phyloP scores from a whole-genome alignment of 2,329 filamentous ascomycete species.

The Thielaviopsis musarum region DNA sequence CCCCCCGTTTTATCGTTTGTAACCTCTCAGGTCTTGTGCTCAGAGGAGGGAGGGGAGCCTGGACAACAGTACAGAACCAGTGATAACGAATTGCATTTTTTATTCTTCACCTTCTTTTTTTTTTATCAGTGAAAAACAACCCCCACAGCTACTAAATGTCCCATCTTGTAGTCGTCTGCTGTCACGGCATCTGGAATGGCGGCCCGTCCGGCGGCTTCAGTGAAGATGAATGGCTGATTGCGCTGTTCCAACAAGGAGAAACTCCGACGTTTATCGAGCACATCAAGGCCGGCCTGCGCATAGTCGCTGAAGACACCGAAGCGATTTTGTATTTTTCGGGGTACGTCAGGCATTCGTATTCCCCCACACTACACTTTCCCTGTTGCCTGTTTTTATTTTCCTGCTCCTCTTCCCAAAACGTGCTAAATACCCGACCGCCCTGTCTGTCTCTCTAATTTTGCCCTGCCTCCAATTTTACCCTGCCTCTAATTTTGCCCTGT shows the following conservation, averaged over 20 bases:
- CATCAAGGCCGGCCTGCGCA: constrained; percentile 44
- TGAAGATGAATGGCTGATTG: constrained; percentile 54
- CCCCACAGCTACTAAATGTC: constrained; percentile 14
- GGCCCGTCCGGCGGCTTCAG: constrained; percentile 33
- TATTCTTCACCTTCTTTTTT: neutral
- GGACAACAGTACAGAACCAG: neutral
- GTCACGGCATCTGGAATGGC: constrained; percentile 62
- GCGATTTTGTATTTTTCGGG: constrained; percentile 57
- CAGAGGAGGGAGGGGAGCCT: neutral
- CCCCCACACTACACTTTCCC: neutral
- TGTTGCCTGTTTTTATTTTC: neutral
- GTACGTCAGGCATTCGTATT: constrained; percentile 22
- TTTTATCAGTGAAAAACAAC: neutral
- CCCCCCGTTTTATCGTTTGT: neutral
- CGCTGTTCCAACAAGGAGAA: constrained; percentile 61
- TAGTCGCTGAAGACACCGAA: constrained; percentile 27
- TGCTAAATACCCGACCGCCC: neutral
- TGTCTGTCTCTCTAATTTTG: neutral
- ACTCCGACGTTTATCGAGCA: constrained; percentile 67
- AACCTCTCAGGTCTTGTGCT: neutral
- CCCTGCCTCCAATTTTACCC: too few species aligned
- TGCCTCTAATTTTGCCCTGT: neutral
- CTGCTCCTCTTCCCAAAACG: neutral
- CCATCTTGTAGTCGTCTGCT: constrained; percentile 64
- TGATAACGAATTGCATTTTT: neutral